These are phyloP conservation scores for Cytospora schulzeri DNA, from an alignment of 2,329 filamentous ascomycete species.

Conservation along the genomic window DNA sequence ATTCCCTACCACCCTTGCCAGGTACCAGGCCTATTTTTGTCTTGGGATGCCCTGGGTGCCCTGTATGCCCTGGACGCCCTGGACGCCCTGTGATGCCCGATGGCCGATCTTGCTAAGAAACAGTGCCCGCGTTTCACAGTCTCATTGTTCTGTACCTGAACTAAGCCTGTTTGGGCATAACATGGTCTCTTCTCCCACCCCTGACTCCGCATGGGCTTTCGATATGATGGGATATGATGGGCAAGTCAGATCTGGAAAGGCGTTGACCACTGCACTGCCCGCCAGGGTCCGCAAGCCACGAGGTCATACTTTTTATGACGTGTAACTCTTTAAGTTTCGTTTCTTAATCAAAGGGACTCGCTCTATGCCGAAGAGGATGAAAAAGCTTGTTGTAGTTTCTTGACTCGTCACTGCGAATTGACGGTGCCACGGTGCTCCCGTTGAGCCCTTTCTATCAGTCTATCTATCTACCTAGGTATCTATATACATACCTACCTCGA, in stretches of 20 bases:
- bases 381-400: not conserved
- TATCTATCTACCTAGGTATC: too few species aligned
- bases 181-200: not conserved
- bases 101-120: slow-evolving; percentile 7
- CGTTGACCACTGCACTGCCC: not conserved
- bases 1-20: not conserved
- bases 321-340: not conserved
- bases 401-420: not conserved
- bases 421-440: too few species aligned
- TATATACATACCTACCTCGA: too few species aligned
- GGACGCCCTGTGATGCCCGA: not conserved
- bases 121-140: slow-evolving; percentile 28
- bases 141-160: slow-evolving; percentile 28
- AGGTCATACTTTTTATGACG: not conserved
- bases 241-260: not conserved
- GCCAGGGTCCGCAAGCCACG: slow-evolving; percentile 4
- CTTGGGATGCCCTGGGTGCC: not conserved
- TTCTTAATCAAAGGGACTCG: not conserved
- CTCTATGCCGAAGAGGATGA: not conserved
- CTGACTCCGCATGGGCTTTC: not conserved
- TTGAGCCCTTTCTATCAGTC: too few species aligned
- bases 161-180: slow-evolving; percentile 31
- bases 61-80: not conserved
- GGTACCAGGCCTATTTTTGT: not conserved
- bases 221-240: not conserved